phyloP scores from a whole-genome alignment of 352 stramenopile species.

The Blastocystis hominis region DNA sequence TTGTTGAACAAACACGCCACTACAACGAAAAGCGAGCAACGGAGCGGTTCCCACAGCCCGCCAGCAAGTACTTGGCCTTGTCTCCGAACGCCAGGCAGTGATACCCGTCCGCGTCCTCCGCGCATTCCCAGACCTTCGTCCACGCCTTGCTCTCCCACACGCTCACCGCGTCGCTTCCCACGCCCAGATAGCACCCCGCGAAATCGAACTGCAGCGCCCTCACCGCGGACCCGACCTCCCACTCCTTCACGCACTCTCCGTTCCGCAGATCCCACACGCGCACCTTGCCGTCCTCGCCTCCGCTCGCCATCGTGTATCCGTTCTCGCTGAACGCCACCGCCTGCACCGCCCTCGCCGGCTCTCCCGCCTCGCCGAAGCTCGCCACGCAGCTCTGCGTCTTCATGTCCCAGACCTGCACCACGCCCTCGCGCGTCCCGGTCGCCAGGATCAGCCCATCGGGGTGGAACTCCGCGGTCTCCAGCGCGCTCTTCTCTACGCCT shows the following conservation, averaged over 20 bases:
- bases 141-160: neutral
- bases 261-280: constrained; percentile 85
- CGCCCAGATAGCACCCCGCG: constrained; percentile 51
- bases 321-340: constrained; percentile 83
- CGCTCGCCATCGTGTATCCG: constrained; percentile 81
- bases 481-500: constrained; percentile 61
- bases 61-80: constrained; percentile 16
- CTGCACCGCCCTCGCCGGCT: constrained; percentile 65
- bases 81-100: constrained; percentile 8
- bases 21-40: neutral
- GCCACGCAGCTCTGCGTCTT: constrained; percentile 72
- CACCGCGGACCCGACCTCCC: constrained; percentile 20
- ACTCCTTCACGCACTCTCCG: constrained; percentile 68
- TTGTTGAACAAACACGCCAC: constrained; percentile 14
- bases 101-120: neutral
- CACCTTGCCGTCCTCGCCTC: constrained; percentile 70
- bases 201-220: constrained; percentile 57
- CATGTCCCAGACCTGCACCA: constrained; percentile 82
- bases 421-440: constrained; percentile 66
- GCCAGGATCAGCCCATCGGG: constrained; percentile 85
- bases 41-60: constrained; percentile 18
- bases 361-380: constrained; percentile 72
- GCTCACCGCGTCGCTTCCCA: neutral
- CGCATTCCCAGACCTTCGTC: neutral
- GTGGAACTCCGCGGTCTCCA: constrained; percentile 72